Evolutionary conservation across 2,329 filamentous ascomycete species (phyloP).

Genomic region (Ophiostoma himal-ulmi): DNA sequence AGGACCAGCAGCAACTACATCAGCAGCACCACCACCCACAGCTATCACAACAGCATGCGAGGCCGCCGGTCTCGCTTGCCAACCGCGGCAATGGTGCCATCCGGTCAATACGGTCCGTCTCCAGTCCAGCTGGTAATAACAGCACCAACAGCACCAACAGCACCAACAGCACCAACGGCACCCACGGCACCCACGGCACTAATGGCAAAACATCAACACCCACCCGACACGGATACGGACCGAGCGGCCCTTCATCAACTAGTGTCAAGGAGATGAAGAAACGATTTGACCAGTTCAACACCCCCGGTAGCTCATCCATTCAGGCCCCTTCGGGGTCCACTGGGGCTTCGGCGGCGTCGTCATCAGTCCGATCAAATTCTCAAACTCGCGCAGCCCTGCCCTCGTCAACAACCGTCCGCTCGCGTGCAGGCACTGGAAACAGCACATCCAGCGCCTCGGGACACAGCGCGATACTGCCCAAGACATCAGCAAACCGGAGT

Average conservation of each 20-base stretch:
- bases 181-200: neutral
- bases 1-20: conserved; percentile 25
- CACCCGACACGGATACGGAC: neutral
- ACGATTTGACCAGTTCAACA: conserved; percentile 61
- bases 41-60: conserved; percentile 23
- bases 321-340: neutral
- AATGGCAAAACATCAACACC: conserved; percentile 5
- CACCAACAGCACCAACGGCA: neutral
- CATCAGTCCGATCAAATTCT: conserved; percentile 9
- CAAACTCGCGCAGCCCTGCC: neutral
- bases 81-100: conserved; percentile 35
- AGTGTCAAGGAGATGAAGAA: conserved; percentile 77
- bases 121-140: conserved; percentile 46
- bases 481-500: conserved; percentile 14
- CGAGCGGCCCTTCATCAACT: conserved; percentile 33
- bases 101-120: conserved; percentile 49
- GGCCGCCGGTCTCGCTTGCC: conserved; percentile 39
- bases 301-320: conserved; percentile 27
- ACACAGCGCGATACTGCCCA: conserved; percentile 24
- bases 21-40: neutral
- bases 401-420: neutral
- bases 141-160: conserved; percentile 27
- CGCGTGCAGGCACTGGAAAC: conserved; percentile 8
- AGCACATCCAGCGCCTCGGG: conserved; percentile 30
- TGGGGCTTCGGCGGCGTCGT: conserved; percentile 27